phyloP scores from a whole-genome alignment of 768 basidiomycete species.

The Kwoniella botswanensis region DNA sequence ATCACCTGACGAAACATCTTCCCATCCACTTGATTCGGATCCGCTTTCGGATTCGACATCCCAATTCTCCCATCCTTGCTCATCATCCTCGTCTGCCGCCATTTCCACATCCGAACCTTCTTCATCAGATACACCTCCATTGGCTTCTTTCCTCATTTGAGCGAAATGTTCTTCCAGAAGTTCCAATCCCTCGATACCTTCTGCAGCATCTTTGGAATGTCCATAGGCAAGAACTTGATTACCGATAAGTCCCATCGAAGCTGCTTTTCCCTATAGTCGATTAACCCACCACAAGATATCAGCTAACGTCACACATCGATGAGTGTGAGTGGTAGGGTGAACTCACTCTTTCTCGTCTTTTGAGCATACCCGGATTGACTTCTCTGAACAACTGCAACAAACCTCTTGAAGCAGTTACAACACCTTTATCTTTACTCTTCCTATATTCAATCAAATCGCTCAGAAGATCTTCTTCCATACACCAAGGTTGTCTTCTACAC shows the following conservation, averaged over 20 bases:
- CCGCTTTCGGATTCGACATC: conserved; percentile 66
- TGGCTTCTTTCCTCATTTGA: conserved; percentile 69
- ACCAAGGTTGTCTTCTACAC: conserved; percentile 92
- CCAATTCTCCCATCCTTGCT: conserved; percentile 85
- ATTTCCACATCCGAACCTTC: conserved; percentile 57
- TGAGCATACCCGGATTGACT: conserved; percentile 90
- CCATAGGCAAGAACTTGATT: conserved; percentile 81
- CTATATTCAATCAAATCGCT: conserved; percentile 92
- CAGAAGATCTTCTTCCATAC: conserved; percentile 92
- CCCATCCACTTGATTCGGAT: conserved; percentile 70
- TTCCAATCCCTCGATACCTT: conserved; percentile 86
- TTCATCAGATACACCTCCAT: conserved; percentile 58
- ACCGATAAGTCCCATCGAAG: conserved; percentile 70
- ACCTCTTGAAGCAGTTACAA: conserved; percentile 85
- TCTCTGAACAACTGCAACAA: conserved; percentile 91
- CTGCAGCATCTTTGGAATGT: conserved; percentile 72
- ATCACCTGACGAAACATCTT: conserved; percentile 71
- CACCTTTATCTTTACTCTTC: conserved; percentile 92
- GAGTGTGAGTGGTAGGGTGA: neutral
- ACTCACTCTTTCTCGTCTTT: conserved; percentile 70
- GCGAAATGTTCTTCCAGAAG: conserved; percentile 85
- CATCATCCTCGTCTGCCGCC: conserved; percentile 62
- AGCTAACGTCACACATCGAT: too few relatives aligned
- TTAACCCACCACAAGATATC: too few relatives aligned
- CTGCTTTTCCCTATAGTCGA: conserved; percentile 77